Percentiles rank a stretch among this genome's conserved stretches.
phyloP scores from a whole-genome alignment of 1,139 yeast species.

The Geotrichum histeridarum region DNA sequence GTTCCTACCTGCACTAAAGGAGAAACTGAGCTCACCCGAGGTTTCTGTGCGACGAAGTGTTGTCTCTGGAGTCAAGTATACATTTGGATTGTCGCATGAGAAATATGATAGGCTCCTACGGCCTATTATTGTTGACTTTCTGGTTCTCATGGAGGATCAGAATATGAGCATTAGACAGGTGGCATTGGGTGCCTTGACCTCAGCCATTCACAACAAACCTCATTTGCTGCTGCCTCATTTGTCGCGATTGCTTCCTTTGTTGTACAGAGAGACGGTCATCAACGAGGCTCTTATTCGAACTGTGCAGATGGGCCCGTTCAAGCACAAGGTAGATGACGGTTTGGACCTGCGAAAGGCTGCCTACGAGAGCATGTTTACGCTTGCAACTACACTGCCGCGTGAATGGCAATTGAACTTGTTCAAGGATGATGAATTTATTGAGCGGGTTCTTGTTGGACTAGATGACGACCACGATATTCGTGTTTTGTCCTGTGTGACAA shows the following conservation, averaged over 20 bases:
- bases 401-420: conserved; percentile 32
- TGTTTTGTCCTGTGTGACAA: conserved; percentile 40
- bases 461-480: conserved; percentile 46
- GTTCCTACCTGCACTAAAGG: conserved; percentile 31
- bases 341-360: conserved; percentile 67
- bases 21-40: conserved; percentile 25
- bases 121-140: conserved; percentile 39
- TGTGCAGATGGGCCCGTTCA: conserved; percentile 84
- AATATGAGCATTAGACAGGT: conserved; percentile 44
- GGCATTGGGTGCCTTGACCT: conserved; percentile 54
- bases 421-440: conserved; percentile 33
- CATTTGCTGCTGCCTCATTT: conserved; percentile 46
- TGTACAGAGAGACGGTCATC: conserved; percentile 54
- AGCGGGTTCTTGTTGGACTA: conserved; percentile 38
- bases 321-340: conserved; percentile 76
- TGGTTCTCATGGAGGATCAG: conserved; percentile 36
- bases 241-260: conserved; percentile 47
- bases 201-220: conserved; percentile 60
- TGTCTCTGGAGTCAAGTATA: conserved; percentile 39
- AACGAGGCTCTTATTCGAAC: conserved; percentile 55
- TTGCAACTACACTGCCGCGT: conserved; percentile 36
- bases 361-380: conserved; percentile 63
- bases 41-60: conserved; percentile 31
- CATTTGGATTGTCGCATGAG: conserved; percentile 29
- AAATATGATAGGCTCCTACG: conserved; percentile 31